A percentile compares a stretch with the other conserved stretches of the same genome.
These are phyloP conservation scores for Phialophora expanda DNA, from an alignment of 2,329 filamentous ascomycete species.

Conservation along the genomic window DNA sequence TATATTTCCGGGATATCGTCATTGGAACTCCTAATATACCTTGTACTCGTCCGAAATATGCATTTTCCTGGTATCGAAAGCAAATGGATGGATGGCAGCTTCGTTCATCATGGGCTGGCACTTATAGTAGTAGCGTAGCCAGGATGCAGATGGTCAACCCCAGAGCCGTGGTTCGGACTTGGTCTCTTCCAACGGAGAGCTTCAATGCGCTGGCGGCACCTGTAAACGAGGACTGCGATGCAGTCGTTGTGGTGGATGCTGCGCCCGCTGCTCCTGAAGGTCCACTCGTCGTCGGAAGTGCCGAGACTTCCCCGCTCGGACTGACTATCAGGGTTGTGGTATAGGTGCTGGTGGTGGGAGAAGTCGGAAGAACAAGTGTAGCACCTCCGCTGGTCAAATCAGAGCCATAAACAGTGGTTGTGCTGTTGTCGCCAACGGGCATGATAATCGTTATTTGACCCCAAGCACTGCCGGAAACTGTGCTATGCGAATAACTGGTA, in stretches of 20 bases:
- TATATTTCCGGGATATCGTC: background rate
- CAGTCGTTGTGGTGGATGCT: background rate
- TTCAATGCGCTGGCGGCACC: constrained; percentile 17
- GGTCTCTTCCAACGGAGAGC: background rate
- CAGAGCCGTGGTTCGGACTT: constrained; percentile 1
- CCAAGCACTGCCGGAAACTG: constrained; percentile 14
- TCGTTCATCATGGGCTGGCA: background rate
- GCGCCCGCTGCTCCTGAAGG: background rate
- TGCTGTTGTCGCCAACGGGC: constrained; percentile 27
- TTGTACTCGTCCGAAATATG: constrained; percentile 1
- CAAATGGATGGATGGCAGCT: background rate
- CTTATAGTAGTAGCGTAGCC: constrained; percentile 6
- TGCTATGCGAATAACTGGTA: constrained; percentile 24
- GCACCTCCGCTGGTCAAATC: constrained; percentile 24
- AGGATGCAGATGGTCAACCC: constrained; percentile 5
- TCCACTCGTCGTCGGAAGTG: background rate
- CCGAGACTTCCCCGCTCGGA: constrained; percentile 7
- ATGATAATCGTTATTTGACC: constrained; percentile 29
- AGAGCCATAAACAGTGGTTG: constrained; percentile 33
- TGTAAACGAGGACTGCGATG: constrained; percentile 18
- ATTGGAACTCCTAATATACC: constrained; percentile 5
- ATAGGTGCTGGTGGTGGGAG: constrained; percentile 22
- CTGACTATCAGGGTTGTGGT: constrained; percentile 23
- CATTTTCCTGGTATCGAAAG: constrained; percentile 10
- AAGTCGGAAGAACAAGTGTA: constrained; percentile 28